Evolutionary conservation across 805 yeast species (phyloP).

Genomic region (Starmerella bombi): DNA sequence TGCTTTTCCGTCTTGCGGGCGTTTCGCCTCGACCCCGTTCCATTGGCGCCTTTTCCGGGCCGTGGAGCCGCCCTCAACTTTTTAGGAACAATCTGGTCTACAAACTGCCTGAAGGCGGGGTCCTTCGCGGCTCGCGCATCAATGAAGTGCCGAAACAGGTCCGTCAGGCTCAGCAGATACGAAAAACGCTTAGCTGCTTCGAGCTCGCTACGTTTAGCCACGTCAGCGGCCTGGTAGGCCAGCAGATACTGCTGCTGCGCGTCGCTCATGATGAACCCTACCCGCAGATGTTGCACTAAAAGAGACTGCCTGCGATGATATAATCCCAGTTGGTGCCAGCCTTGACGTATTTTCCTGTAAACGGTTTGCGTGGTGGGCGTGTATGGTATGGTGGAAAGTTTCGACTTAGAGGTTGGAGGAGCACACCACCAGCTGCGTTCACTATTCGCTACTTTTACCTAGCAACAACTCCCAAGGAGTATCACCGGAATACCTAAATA

Average conservation of each 20-base stretch:
- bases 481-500: too few relatives aligned
- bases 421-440: too few relatives aligned
- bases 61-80: constrained; percentile 8
- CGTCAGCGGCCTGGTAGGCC: constrained; percentile 21
- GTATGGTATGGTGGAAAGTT: too few relatives aligned
- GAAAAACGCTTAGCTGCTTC: constrained; percentile 70
- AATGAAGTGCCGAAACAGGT: constrained; percentile 76
- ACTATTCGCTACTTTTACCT: too few relatives aligned
- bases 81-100: constrained; percentile 22
- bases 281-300: too few relatives aligned
- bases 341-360: too few relatives aligned
- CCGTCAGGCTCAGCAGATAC: constrained; percentile 69
- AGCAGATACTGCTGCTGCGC: constrained; percentile 23
- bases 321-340: too few relatives aligned
- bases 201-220: constrained; percentile 28
- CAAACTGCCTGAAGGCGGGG: constrained; percentile 37
- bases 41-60: constrained; percentile 19
- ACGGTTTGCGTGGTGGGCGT: too few relatives aligned
- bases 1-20: constrained; percentile 80
- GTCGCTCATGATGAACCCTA: neutral
- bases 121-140: constrained; percentile 71
- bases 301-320: too few relatives aligned
- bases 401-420: too few relatives aligned
- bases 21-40: constrained; percentile 36
- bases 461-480: too few relatives aligned